Evolutionary conservation across 768 basidiomycete genomes (phyloP).

Genomic region (Mycena latifolia): DNA sequence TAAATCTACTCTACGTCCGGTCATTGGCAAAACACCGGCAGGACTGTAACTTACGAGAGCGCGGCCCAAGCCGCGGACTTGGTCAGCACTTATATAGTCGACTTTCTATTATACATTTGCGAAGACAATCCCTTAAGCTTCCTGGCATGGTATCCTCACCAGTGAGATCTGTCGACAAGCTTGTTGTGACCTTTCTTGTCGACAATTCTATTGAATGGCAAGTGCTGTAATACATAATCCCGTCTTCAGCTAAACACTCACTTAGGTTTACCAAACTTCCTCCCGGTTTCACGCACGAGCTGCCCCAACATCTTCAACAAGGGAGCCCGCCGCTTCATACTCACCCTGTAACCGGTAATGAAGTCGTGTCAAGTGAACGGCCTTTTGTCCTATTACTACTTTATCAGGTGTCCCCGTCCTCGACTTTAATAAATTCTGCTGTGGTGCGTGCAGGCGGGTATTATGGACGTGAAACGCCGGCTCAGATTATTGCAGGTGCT

Average conservation of each 20-base stretch:
- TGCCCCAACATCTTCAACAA: slow-evolving; percentile 70
- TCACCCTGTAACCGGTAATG: slow-evolving; percentile 37
- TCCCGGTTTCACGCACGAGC: slow-evolving; percentile 81
- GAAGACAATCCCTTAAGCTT: too few species aligned
- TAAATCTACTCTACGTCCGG: too few species aligned
- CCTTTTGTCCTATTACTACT: background rate
- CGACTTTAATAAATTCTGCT: slow-evolving; percentile 80
- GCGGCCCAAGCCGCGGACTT: too few species aligned
- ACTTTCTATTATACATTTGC: too few species aligned
- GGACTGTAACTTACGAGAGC: too few species aligned
- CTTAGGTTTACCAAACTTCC: slow-evolving; percentile 85
- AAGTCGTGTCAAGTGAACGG: slow-evolving; percentile 41
- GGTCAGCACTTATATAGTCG: too few species aligned
- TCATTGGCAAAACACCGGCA: too few species aligned
- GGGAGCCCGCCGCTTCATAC: slow-evolving; percentile 50
- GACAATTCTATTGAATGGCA: slow-evolving; percentile 89
- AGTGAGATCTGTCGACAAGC: slow-evolving; percentile 46
- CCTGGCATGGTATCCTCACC: background rate
- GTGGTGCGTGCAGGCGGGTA: slow-evolving; percentile 43
- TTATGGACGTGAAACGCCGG: background rate
- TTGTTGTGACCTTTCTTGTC: slow-evolving; percentile 74
- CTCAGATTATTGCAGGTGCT: slow-evolving; percentile 61
- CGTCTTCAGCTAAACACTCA: background rate
- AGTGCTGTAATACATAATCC: too few species aligned
- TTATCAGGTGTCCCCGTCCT: slow-evolving; percentile 67